phyloP scores from a whole-genome alignment of 768 basidiomycete genomes.

The Polyporus arcularius region DNA sequence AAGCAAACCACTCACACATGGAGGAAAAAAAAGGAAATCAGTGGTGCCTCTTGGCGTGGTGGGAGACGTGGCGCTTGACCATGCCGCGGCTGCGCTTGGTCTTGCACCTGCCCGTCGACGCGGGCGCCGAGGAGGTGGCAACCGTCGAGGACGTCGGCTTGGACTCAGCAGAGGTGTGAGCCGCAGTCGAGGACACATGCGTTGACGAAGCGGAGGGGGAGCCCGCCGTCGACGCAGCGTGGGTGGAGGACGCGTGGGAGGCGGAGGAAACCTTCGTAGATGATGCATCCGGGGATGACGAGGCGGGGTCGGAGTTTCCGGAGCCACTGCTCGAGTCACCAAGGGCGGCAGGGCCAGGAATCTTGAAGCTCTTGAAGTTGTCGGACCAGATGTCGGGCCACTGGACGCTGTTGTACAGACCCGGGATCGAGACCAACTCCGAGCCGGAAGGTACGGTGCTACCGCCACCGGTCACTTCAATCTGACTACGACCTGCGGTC shows the following conservation, averaged over 20 bases:
- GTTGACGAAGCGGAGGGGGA: conserved; percentile 14
- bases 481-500: conserved; percentile 22
- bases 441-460: conserved; percentile 24
- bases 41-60: conserved; percentile 26
- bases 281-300: background rate
- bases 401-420: conserved; percentile 26
- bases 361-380: conserved; percentile 23
- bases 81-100: conserved; percentile 22
- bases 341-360: conserved; percentile 27
- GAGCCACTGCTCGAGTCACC: conserved; percentile 14
- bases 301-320: conserved; percentile 2
- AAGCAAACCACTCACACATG: conserved; percentile 11
- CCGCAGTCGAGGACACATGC: conserved; percentile 5
- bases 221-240: conserved; percentile 7
- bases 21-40: conserved; percentile 17
- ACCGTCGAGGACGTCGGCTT: conserved; percentile 6
- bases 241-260: conserved; percentile 10
- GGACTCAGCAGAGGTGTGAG: conserved; percentile 4
- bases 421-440: conserved; percentile 26
- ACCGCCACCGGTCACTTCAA: conserved; percentile 30
- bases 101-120: conserved; percentile 18
- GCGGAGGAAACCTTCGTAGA: conserved; percentile 9
- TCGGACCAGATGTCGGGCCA: conserved; percentile 31
- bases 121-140: conserved; percentile 14
- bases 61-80: conserved; percentile 22